Base-by-base conservation (phyloP, 2,329 filamentous ascomycete genomes). In the Parafenestella ontariensis region DNA sequence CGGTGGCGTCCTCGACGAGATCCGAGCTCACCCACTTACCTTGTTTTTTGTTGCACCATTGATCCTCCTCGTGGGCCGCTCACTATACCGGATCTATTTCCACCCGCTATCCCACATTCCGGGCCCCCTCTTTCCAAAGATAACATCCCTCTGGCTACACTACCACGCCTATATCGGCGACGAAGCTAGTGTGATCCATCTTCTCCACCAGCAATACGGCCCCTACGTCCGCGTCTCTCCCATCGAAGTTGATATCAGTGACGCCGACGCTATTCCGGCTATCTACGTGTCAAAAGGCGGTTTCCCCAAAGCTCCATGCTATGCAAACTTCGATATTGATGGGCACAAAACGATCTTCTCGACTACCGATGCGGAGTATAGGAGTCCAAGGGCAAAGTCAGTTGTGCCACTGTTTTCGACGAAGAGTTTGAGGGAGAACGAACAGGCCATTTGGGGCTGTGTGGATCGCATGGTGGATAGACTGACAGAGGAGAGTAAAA, bases 321-420 rank as follows among this genome's bases (percentile, higher is more conserved):
- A 86, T 64, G 68, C 70, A 0, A 86, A 86, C 58, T 86, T 86
- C 60, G 81, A 85, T 53, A 82, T 85, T 17, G 83, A 85, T 58
- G 82, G 81, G 0, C 81, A 82, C 59, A 69, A 77, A 24, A 83
- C 82, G 1, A 81, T 87, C 31, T 87, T 87, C 69, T 82, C 79
- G 3, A 78, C 75, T 0, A 71, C 76, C 17, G 76, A 79, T 50
- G 69, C 67, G 3, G 73, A 72, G 2, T 71, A 80, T 39, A 66
- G 83, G 10, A 76, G 75, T 3, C 57, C 69, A 3, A 69, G 83
- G 41, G 81, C 81, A 11, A 84, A 84, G 63, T 79, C 80, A 15
- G 81, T 85, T 0, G 66, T 77, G 28, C 74, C 78, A 0, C 57
- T 85, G 52, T 85, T 85, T 65, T 78, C 78, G 6, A 81, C 79